Base-by-base conservation (phyloP, 805 yeast species). In the Yarrowia alimentaria region DNA sequence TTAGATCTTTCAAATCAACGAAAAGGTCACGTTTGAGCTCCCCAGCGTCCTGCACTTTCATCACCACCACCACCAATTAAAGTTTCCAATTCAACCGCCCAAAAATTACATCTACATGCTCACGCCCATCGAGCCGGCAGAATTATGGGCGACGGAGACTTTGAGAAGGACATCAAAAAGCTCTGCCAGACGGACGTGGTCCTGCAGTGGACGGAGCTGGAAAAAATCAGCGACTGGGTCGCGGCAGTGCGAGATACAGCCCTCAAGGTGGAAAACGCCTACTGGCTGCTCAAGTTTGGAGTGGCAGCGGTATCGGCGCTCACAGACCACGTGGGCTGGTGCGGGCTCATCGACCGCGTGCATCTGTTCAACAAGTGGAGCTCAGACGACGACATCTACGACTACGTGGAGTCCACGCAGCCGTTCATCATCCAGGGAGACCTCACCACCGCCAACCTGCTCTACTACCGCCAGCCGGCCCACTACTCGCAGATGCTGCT, bases 351-450 rank as follows among this genome's bases (percentile, higher is more conserved):
- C 19, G 47, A 40, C 6, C 47, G 47, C 4, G 47, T 40, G 4
- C 47, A 40, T 18, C 7, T 40, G 10, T 40, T 40, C 47, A 40
- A 40, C 47, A 40, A 40, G 18, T 40, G 47, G 47, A 40, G 33
- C 7, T 40, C 47, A 5, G 47, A 40, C 25, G 47, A 40, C 26
- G 47, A 40, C 12, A 28, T 40, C 10, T 40, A 40, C 33, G 47
- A 40, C 18, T 40, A 40, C 11, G 33, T 40, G n/a, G 17, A 33
- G n/a, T 26, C 47, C 14, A 40, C 47, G 1, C 32, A 28, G 19
- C 47, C 47, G 14, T 40, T 26, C 14, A 40, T 40, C 25, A 40
- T 40, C n/a, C 47, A 26, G 7, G 47, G 47, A 9, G 47, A 40
- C 28, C 25, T 40, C 12, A 40, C 47, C 6, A 40, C 47, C 3